Conservation (phyloP, 345 rosid genomes). For the Hibiscus mutabilis region DNA sequence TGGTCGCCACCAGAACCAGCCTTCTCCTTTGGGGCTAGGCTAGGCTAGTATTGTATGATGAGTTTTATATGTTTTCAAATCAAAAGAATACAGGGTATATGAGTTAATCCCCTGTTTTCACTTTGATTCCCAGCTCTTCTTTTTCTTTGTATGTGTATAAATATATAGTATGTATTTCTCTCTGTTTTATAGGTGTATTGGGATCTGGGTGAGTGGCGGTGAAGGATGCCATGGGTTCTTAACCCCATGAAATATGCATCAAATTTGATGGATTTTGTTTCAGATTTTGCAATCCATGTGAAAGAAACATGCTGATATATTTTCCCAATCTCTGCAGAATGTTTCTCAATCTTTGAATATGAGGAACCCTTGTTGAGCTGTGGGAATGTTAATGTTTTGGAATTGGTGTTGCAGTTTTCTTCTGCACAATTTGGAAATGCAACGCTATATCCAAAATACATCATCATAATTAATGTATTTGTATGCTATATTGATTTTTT, state of each 20-base stretch:
- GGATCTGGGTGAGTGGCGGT: too few species aligned
- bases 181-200: too few species aligned
- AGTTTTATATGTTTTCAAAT: too few species aligned
- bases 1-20: conserved; percentile 21
- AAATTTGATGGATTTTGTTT: neutral
- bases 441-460: too few species aligned
- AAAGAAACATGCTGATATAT: neutral
- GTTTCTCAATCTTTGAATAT: neutral
- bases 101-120: neutral
- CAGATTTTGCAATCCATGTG: neutral
- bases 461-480: too few species aligned
- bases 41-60: too few species aligned
- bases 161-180: too few species aligned
- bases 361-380: neutral
- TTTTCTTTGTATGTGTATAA: too few species aligned
- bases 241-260: too few species aligned
- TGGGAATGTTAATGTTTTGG: neutral
- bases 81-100: too few species aligned
- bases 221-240: too few species aligned
- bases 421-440: neutral
- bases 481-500: too few species aligned
- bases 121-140: neutral
- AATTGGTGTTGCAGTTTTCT: neutral
- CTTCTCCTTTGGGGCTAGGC: conserved; percentile 22
- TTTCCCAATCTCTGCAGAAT: neutral